Evolutionary conservation across 495 filamentous ascomycete species (phyloP).

Genomic region (Usnea hakonensis): DNA sequence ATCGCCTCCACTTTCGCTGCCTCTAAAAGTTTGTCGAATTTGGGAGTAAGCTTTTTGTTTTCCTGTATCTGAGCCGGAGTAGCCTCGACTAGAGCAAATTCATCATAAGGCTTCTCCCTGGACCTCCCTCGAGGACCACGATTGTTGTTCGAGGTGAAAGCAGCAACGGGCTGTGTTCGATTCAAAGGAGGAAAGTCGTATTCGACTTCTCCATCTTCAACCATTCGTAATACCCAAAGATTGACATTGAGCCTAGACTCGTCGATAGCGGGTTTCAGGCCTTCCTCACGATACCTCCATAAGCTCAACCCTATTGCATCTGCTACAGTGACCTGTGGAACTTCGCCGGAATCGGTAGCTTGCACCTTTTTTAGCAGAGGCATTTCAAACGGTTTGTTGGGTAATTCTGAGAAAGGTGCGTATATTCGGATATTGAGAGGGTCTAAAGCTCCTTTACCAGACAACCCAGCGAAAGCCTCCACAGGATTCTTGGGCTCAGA

Average conservation of each 20-base stretch:
- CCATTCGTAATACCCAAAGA: slow-evolving; percentile 87
- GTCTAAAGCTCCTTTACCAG: slow-evolving; percentile 75
- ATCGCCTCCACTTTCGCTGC: slow-evolving; percentile 35
- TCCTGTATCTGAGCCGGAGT: slow-evolving; percentile 67
- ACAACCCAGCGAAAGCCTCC: slow-evolving; percentile 76
- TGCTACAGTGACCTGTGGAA: slow-evolving; percentile 65
- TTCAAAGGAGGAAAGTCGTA: slow-evolving; percentile 87
- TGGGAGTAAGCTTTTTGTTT: slow-evolving; percentile 67
- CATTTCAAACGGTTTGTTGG: slow-evolving; percentile 66
- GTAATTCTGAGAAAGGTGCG: slow-evolving; percentile 67
- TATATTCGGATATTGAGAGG: slow-evolving; percentile 82
- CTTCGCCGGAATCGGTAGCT: slow-evolving; percentile 52
- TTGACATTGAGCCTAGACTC: slow-evolving; percentile 74
- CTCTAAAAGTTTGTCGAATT: slow-evolving; percentile 52
- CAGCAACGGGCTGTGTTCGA: slow-evolving; percentile 66
- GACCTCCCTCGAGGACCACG: slow-evolving; percentile 58
- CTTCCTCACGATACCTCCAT: slow-evolving; percentile 80
- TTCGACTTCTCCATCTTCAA: slow-evolving; percentile 92
- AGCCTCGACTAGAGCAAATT: slow-evolving; percentile 85
- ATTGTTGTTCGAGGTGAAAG: slow-evolving; percentile 91
- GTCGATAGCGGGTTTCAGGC: slow-evolving; percentile 61
- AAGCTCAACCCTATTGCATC: slow-evolving; percentile 86
- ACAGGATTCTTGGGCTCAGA: slow-evolving; percentile 75
- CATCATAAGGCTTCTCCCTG: slow-evolving; percentile 79
- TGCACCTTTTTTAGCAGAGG: slow-evolving; percentile 70